phyloP scores from a whole-genome alignment of 176 grass and related monocot species.

The Leersia perrieri region DNA sequence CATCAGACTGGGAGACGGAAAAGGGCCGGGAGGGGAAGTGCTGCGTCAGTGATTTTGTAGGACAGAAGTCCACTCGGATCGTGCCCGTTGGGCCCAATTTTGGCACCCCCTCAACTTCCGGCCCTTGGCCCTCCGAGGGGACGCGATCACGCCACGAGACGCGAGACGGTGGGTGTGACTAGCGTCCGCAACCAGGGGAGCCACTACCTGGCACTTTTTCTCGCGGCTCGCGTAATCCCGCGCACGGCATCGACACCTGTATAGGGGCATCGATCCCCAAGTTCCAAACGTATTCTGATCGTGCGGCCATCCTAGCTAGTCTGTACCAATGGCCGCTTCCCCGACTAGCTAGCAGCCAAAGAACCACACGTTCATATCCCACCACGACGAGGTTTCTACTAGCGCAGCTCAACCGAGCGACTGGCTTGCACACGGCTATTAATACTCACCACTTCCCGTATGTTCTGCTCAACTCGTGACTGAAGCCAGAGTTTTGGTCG shows the following conservation, averaged over 20 bases:
- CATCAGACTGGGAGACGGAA: neutral
- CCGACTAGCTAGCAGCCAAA: neutral
- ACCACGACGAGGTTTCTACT: neutral
- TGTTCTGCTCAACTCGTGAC: neutral
- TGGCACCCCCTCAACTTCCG: neutral
- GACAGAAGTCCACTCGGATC: neutral
- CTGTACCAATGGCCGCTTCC: constrained; percentile 29
- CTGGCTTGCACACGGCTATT: neutral
- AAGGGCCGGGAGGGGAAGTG: too few relatives aligned
- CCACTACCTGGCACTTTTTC: neutral
- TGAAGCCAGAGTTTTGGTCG: too few relatives aligned
- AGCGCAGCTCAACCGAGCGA: neutral
- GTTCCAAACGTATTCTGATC: neutral
- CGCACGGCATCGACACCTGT: neutral
- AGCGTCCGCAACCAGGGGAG: too few relatives aligned
- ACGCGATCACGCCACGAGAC: neutral
- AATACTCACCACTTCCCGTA: neutral
- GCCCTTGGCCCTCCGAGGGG: neutral
- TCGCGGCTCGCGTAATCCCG: too few relatives aligned
- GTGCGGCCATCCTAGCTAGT: neutral
- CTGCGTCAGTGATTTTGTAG: too few relatives aligned
- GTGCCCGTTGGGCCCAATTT: neutral
- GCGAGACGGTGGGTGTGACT: neutral
- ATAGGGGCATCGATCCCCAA: neutral
- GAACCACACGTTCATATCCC: neutral